phyloP scores from a whole-genome alignment of 2,329 filamentous ascomycete genomes.

The Sporothrix curviconia region DNA sequence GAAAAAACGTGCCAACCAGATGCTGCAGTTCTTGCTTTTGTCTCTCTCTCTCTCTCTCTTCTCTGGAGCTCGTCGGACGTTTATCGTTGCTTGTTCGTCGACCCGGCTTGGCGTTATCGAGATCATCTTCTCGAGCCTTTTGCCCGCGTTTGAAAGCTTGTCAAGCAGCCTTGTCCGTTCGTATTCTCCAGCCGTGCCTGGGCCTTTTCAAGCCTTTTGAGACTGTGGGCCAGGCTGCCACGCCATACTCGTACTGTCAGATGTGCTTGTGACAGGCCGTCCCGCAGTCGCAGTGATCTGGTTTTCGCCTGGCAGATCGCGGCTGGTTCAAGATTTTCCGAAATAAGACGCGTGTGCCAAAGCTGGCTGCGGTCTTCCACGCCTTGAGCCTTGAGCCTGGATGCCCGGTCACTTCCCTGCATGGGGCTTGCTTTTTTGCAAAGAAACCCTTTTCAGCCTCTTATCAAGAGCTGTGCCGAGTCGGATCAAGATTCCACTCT shows the following conservation, averaged over 20 bases:
- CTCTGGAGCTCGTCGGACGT: too few species aligned
- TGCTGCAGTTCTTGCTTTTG: not conserved
- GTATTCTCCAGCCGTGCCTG: slow-evolving; percentile 10
- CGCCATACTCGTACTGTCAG: too few species aligned
- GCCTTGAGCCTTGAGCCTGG: too few species aligned
- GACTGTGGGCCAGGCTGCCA: not conserved
- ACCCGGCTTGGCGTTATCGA: not conserved
- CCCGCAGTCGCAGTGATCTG: too few species aligned
- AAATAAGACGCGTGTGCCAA: not conserved
- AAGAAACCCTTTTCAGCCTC: too few species aligned
- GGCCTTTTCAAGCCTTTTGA: too few species aligned
- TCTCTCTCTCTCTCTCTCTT: not conserved
- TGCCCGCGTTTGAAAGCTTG: not conserved
- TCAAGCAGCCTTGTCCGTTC: not conserved
- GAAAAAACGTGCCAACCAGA: not conserved
- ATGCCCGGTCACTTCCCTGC: too few species aligned
- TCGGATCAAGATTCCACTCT: not conserved
- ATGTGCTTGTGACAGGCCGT: too few species aligned
- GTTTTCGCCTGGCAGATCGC: not conserved
- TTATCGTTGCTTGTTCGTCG: not conserved
- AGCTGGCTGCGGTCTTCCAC: too few species aligned
- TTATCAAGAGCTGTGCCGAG: slow-evolving; percentile 6
- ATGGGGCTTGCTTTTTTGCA: too few species aligned
- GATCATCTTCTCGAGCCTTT: not conserved
- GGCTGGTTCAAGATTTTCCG: not conserved